Evolutionary conservation across 2,329 filamentous ascomycete genomes (phyloP), one percentile per base, ranked within the genome.

Genomic region (Fusarium sp.): DNA sequence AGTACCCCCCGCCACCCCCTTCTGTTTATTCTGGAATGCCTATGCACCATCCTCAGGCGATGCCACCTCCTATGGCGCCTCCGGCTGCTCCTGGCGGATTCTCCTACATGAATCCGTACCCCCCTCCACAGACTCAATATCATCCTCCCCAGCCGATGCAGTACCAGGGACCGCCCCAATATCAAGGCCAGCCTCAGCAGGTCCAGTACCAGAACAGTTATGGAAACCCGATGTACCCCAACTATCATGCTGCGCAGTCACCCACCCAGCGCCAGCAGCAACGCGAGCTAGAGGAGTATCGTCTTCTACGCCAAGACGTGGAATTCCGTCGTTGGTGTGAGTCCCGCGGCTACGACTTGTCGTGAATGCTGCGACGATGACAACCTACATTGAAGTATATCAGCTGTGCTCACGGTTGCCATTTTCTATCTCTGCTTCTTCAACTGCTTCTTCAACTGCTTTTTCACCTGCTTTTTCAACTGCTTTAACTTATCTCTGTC

Each of bases 21-120:
- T 38, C 33, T 29, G 49, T 31, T 4, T 60, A 60, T 6, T 10
- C 43, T n/a, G 49, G 43, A 19, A 58, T 58, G 47, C 17, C 32
- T 3, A 44, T 52, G 4, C 51, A 47, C 7, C 46, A 25, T 6
- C 13, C 50, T 9, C 45, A 49, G 10, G 35, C 37, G 17, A 60
- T 60, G 42, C 9, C 36, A 29, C 10, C 25, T 27, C 35, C 21
- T 17, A 53, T 53, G 49, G 14, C 23, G 7, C 37, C 19, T 25
- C 17, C 33, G 7, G 32, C 39, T 15, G 36, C 29, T 27, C 19
- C 45, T 4, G 32, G 17, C 5, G 39, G 47, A 14, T 53, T 46
- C 2, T 19, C n/a, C 0, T 60, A 61, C 6, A 56, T 57, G 51
- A 25, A 25, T 41, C 41, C 8, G 23, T 31, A 29, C 3, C 37